Evolutionary conservation across 2,329 filamentous ascomycete species (phyloP).

Genomic region (Trichoderma sp.): DNA sequence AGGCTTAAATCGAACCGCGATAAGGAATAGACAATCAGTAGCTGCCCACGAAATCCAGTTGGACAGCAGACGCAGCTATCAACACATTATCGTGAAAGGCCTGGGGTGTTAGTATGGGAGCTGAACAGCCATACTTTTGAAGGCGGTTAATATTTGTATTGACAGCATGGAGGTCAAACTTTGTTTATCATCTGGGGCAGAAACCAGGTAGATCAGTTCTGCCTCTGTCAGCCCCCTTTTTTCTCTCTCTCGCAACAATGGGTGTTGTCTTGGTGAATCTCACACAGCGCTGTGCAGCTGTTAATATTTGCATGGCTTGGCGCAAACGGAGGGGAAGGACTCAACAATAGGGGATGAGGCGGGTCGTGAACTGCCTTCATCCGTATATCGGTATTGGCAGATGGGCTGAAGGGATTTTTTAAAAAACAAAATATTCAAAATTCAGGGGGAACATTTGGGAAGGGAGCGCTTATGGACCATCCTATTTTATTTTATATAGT

Average conservation of each 20-base stretch:
- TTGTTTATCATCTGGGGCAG: background rate
- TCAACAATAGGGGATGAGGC: background rate
- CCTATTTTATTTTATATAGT: background rate
- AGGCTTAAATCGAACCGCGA: background rate
- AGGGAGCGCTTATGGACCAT: background rate
- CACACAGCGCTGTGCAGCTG: constrained; percentile 3
- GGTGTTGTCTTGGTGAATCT: constrained; percentile 4
- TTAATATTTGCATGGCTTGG: constrained; percentile 31
- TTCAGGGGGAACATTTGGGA: background rate
- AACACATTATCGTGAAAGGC: background rate
- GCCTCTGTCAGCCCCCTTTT: background rate
- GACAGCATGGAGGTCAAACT: background rate
- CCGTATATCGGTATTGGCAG: background rate
- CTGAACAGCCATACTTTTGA: background rate
- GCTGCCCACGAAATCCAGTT: background rate
- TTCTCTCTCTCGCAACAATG: background rate
- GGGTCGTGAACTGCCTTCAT: background rate
- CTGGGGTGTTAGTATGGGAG: background rate
- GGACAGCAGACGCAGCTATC: background rate
- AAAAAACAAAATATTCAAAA: background rate
- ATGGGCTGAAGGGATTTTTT: background rate
- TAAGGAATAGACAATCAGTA: background rate
- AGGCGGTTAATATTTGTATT: background rate
- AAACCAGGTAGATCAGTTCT: background rate
- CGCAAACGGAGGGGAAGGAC: constrained; percentile 28